These are phyloP conservation scores for Cenchrus purpureus DNA, from an alignment of 176 grass and related monocot genomes.

Conservation along the genomic window DNA sequence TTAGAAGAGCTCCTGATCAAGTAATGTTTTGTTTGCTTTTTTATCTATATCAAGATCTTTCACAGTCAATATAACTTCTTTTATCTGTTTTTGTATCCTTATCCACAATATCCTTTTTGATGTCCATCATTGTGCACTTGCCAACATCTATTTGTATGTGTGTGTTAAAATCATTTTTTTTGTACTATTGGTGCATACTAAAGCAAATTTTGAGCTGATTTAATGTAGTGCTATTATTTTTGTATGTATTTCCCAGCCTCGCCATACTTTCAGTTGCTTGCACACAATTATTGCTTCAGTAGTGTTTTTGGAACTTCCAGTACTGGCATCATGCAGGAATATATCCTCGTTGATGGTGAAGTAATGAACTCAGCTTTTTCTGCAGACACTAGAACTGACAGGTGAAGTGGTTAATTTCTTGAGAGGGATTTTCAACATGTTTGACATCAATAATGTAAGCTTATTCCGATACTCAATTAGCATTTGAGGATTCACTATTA, in stretches of 20 bases:
- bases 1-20: constrained; percentile 93
- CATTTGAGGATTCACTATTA: constrained; percentile 5
- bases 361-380: constrained; percentile 25
- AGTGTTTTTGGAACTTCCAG: not conserved
- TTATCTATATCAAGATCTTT: constrained; percentile 9
- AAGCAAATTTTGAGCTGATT: not conserved
- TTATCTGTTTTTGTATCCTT: not conserved
- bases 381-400: constrained; percentile 88
- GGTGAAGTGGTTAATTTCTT: constrained; percentile 76
- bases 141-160: not conserved
- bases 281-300: not conserved
- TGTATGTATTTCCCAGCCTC: not conserved
- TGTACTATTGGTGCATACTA: not conserved
- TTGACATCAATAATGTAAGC: constrained; percentile 89
- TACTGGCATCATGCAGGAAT: not conserved
- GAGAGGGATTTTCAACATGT: constrained; percentile 84
- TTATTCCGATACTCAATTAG: not conserved
- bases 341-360: not conserved
- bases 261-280: not conserved
- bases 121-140: not conserved
- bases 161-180: not conserved
- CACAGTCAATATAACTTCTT: not conserved
- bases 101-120: not conserved
- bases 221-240: not conserved
- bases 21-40: constrained; percentile 51